Evolutionary conservation across 202 grass and related monocot species (phyloP), one percentile per base, ranked within the genome.

Genomic region (Miscanthus sacchariflorus): DNA sequence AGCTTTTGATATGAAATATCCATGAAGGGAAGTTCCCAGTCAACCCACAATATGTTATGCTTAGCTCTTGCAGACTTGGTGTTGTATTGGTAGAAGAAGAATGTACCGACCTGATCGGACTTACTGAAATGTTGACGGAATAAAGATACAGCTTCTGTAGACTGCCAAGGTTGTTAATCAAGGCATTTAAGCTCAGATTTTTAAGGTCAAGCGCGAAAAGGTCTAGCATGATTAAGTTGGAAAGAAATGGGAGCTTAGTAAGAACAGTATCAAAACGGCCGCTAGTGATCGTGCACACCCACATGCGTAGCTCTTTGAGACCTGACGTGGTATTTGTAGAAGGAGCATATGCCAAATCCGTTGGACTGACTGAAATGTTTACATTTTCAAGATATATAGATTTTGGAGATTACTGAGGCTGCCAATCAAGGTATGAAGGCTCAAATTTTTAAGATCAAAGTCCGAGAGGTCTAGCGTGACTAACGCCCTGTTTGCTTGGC

Each of bases 1-100:
- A 82, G 70, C 70, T 85, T 39, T 46, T 72, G 0, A 85, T 66
- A 28, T 36, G 86, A 78, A 92, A 79, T 89, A 92, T 68, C 52
- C 44, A 48, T 2, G 9, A 28, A 18, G 90, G 82, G 77, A 92
- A 56, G 1, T 18, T 50, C 17, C 90, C 77, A 5, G 14, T 77
- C 28, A 92, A 54, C 23, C 65, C 39, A 56, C 82, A 92, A 0
- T 3, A 5, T 23, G 4, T 56, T 5, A 56, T 56, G 0, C 6
- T 6, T 18, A 56, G 50, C 50, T 56, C 50, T 4, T 56, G 15
- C 17, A 56, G 50, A 56, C 50, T 5, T 7, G 50, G 50, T 19
- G 17, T 56, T 56, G 50, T 56, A 7, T 19, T 56, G 15, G 50
- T 56, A 7, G 17, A 56, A 56, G 49, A 52, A 52, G 50, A 19